Evolutionary conservation across 163 green algal species (phyloP).

Genomic region (Scenedesmus sp.): DNA sequence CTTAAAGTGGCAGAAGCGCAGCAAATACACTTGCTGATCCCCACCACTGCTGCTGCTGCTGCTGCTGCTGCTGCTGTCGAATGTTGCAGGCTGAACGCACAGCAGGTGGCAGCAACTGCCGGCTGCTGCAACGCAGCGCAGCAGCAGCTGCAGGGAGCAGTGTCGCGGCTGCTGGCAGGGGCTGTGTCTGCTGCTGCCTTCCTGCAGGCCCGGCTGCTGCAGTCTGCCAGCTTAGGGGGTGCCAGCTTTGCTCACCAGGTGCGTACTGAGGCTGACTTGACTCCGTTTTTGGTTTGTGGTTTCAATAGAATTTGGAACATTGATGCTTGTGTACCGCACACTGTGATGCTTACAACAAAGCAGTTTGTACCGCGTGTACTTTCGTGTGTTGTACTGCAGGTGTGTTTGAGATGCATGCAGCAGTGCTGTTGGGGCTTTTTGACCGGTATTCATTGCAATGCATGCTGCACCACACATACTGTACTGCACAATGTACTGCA

Average conservation of each 20-base stretch:
- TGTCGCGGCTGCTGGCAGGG: neutral
- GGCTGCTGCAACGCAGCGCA: neutral
- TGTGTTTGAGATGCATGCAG: too few relatives aligned
- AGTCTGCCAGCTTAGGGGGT: neutral
- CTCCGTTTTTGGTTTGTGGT: too few relatives aligned
- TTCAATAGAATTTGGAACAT: too few relatives aligned
- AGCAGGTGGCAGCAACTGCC: slow-evolving; percentile 3
- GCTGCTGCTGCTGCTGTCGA: neutral
- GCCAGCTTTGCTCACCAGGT: neutral
- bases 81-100: slow-evolving; percentile 10
- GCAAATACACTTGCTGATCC: neutral
- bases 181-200: slow-evolving; percentile 13
- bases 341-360: too few relatives aligned
- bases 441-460: too few relatives aligned
- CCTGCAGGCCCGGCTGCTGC: slow-evolving; percentile 30
- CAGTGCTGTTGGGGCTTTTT: too few relatives aligned
- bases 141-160: slow-evolving; percentile 4
- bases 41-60: neutral
- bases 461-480: too few relatives aligned
- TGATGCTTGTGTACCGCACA: too few relatives aligned
- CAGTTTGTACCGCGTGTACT: too few relatives aligned
- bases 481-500: neutral
- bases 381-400: too few relatives aligned
- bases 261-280: too few relatives aligned
- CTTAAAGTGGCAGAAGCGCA: too few relatives aligned